Percentiles rank a stretch among this genome's conserved stretches.
Conservation (phyloP, 768 basidiomycete genomes). For the Pluteus cervinus region DNA sequence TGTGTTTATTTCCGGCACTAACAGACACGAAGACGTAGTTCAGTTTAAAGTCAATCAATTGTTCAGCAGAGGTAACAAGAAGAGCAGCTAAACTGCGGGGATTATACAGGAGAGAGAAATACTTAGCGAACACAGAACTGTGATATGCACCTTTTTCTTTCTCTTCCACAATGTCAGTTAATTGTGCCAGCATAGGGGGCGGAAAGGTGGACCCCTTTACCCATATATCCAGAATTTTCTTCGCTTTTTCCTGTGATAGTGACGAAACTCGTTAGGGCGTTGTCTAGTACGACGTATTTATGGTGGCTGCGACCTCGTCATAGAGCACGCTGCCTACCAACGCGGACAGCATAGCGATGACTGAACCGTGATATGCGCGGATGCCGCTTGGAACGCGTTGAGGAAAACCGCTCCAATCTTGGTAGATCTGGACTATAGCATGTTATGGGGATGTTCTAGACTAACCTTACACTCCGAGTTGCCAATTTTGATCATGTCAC, state of each 20-base stretch:
- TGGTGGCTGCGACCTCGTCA: too few species aligned
- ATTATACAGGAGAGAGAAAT: conserved; percentile 63
- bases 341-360: too few species aligned
- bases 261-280: too few species aligned
- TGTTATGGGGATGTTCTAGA: conserved; percentile 15
- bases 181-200: conserved; percentile 60
- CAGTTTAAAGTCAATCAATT: too few species aligned
- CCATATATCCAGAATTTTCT: conserved; percentile 99
- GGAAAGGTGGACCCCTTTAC: conserved; percentile 88
- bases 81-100: conserved; percentile 46
- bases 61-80: conserved; percentile 42
- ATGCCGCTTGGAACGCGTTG: too few species aligned
- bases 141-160: conserved; percentile 87
- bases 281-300: too few species aligned
- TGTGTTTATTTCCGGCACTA: conserved; percentile 52
- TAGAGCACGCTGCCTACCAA: too few species aligned
- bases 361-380: too few species aligned
- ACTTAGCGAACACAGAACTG: conserved; percentile 75
- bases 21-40: conserved; percentile 59
- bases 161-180: conserved; percentile 65
- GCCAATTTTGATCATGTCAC: conserved; percentile 69
- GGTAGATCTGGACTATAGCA: not conserved
- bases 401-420: too few species aligned
- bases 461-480: conserved; percentile 83
- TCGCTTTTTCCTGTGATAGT: conserved; percentile 81